Evolutionary conservation across 169 alveolate species (phyloP), one percentile per base, ranked within the genome.

Genomic region (Plasmodium adleri): DNA sequence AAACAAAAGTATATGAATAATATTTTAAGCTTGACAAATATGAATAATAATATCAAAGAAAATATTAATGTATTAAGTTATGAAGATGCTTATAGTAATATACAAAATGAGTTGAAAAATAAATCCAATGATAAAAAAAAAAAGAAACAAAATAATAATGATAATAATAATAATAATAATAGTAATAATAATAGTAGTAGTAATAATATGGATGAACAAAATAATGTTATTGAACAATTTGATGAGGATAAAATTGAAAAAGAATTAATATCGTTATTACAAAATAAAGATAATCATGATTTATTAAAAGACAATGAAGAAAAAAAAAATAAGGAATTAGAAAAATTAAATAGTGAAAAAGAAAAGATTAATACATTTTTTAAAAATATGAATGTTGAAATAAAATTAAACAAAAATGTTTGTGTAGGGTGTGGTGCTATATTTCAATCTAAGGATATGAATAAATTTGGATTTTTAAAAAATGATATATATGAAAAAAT

Each of bases 401-500:
- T 83, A n/a, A 67, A 83, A 49, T 56, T 83, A 49, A 62, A 70
- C 1, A 83, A 60, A 49, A 60, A 63, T 49, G 45, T 50, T 10
- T 94, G 96, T 52, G 72, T 66, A 32, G 96, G 96, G 6, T 94
- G 96, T 59, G 96, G 96, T 62, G 88, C 92, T 20, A 67, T 73
- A 28, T 72, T 94, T 50, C 96, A 94, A 56, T 59, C 92, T 22
- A 26, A 26, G 3, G 78, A 92, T 20, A 47, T 52, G 50, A 67
- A 58, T 43, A 83, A 32, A 49, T 83, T 83, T 10, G 91, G 91
- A 1, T 83, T 68, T 68, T 68, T 83, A 45, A 83, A 68, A 58
- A 63, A 72, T 7, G 74, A 83, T 28, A 63, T 83, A 15, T 83
- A 62, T 62, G 85, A 83, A 22, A 50, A 72, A 66, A 60, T 83